phyloP scores from a whole-genome alignment of 352 stramenopile genomes.

The Globisporangium abappressorium region DNA sequence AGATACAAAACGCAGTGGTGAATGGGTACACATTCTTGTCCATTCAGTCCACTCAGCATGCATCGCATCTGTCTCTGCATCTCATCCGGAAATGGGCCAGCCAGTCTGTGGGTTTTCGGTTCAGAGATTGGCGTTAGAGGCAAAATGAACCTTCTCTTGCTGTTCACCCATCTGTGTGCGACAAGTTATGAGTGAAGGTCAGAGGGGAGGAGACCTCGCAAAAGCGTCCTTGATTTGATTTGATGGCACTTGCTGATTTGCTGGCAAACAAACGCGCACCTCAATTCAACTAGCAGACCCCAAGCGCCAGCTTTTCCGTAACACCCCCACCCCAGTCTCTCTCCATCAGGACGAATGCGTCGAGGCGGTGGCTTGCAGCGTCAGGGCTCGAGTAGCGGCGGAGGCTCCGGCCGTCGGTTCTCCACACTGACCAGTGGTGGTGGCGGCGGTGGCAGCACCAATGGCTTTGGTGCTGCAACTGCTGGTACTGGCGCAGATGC shows the following conservation, averaged over 20 bases:
- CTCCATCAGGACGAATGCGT: constrained; percentile 4
- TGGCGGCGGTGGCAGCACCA: not conserved
- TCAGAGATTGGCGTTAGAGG: not conserved
- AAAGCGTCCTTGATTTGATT: not conserved
- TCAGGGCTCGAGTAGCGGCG: constrained; percentile 3
- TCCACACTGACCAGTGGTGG: not conserved
- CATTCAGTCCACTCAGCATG: not conserved
- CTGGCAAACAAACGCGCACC: not conserved
- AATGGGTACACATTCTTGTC: not conserved
- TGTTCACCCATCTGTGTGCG: not conserved
- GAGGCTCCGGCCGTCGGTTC: constrained; percentile 5
- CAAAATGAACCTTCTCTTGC: not conserved
- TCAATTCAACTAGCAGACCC: not conserved
- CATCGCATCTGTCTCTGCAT: not conserved
- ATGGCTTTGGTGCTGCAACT: not conserved
- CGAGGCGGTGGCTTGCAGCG: constrained; percentile 4
- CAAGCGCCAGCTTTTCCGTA: not conserved
- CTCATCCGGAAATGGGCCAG: not conserved
- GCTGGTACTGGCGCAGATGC: not conserved
- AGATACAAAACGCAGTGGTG: not conserved
- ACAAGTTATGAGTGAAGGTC: constrained; percentile 7
- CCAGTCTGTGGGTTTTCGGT: not conserved
- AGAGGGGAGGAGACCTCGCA: not conserved
- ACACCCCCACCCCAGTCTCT: not conserved
- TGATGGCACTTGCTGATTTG: not conserved